phyloP scores from a whole-genome alignment of 2,329 filamentous ascomycete species.

The Tympanopsis confertula region DNA sequence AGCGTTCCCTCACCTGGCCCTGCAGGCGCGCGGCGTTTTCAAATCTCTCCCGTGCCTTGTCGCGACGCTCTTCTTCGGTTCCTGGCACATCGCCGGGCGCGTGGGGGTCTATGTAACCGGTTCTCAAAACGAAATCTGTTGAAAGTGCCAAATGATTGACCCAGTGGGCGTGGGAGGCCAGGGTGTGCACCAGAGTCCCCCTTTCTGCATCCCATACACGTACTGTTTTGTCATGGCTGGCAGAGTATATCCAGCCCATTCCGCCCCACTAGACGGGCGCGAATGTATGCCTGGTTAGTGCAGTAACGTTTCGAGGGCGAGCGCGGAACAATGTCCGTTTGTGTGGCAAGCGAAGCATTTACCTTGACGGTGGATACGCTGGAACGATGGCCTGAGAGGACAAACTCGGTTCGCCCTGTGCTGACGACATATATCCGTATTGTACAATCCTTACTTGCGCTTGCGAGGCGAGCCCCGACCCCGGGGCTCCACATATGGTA shows the following conservation, averaged over 20 bases:
- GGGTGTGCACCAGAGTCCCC: conserved; percentile 68
- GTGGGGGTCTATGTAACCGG: conserved; percentile 70
- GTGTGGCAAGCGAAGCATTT: no score
- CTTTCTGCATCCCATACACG: conserved; percentile 77
- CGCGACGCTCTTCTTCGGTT: conserved; percentile 57
- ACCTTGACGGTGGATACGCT: no score
- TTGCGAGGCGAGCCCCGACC: conserved; percentile 67
- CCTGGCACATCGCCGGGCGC: conserved; percentile 55
- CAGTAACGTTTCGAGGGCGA: no score
- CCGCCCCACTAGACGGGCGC: conserved; percentile 92
- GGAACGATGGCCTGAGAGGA: conserved; percentile 78
- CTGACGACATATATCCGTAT: conserved; percentile 79
- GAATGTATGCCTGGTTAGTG: no score
- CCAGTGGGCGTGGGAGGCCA: conserved; percentile 80
- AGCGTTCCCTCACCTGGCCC: conserved; percentile 66
- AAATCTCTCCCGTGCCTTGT: conserved; percentile 71
- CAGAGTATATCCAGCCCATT: conserved; percentile 71
- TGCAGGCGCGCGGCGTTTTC: conserved; percentile 71
- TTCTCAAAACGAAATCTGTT: conserved; percentile 80
- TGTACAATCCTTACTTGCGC: conserved; percentile 80
- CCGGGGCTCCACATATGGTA: conserved; percentile 67
- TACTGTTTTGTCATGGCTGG: conserved; percentile 82
- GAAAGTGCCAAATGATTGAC: conserved; percentile 91
- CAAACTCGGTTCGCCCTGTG: conserved; percentile 66
- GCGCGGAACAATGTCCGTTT: no score